Base-by-base conservation (phyloP, 1,284 basidiomycete genomes). In the Trichosporon sp. region DNA sequence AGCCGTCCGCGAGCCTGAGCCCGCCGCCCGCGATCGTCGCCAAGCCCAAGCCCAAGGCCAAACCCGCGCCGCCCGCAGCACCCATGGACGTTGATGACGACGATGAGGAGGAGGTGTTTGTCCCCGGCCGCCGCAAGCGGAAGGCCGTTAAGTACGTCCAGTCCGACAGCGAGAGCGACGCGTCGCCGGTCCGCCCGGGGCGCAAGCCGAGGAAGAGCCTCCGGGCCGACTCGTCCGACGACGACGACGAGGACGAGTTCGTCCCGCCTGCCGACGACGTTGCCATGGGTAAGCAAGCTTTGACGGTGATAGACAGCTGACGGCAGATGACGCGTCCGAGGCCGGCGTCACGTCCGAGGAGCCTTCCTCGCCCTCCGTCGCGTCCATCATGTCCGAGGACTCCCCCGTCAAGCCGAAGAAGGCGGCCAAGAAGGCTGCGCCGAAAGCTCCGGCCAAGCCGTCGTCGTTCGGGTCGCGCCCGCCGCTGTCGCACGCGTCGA, bases 101-200 rank as follows among this genome's bases (percentile, higher is more conserved):
- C 44, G 76, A 75, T 25, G 68, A 65, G 11, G 72, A 71, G 23
- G 76, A 75, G 18, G 76, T 76, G 21, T 67, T 76, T 21, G 64
- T 75, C 6, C 32, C 68, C 11, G 76, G 80, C 23, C 65, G 78
- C 23, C 74, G 74, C 11, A 84, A 84, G 71, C 74, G 83, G 27
- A 83, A 81, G 69, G 75, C 81, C 21, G 71, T 81, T 31, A 60
- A 60, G 9, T 82, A 83, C 51, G 78, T 79, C 13, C 83, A 84
- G 60, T 78, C 78, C 1, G 83, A 82, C 60, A 66, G 65, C 29
- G 67, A 64, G 18, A 53, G 29, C 53, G 65, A 65, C 18, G 29
- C 56, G 18, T 60, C 56, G 5, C 56, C 56, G 1, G 27, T 60
- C 27, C 56, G 56, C 18, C 56, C 56, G 11, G 56, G 64, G 4